Base-by-base conservation (phyloP, 2,329 filamentous ascomycete genomes). In the Colletotrichum sp. region DNA sequence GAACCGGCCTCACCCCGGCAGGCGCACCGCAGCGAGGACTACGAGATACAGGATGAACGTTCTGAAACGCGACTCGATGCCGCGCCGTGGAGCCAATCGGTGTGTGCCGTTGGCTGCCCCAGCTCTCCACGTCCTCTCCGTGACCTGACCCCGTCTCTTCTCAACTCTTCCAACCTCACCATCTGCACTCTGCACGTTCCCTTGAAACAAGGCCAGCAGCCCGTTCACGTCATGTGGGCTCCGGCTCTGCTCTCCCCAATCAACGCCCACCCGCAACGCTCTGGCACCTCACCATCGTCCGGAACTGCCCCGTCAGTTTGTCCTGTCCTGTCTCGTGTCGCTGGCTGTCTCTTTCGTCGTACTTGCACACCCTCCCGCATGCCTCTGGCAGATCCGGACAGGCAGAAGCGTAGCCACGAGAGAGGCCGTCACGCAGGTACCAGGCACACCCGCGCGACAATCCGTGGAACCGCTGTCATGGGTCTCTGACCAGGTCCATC, bases 161-260 rank as follows among this genome's bases (percentile, higher is more conserved):
- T 70, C 18, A 26, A 69, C 55, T 32, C 68, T 32, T 36, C 52
- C 30, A 63, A 63, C 59, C 28, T 30, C 66, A 39, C 59, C 59
- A 24, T 32, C 68, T 71, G 60, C 68, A 75, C 63, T 32, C 68
- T 71, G 60, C 68, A 75, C 63, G 67, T 75, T 57, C 69, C 63
- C 32, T 63, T 72, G 72, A 75, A 75, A 75, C 72, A 71, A 60
- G 72, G 55, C 69, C 69, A 66, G 39, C 28, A 66, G 34, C 49
- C 60, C 21, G 26, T 44, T 60, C 68, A 49, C 49, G 60, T 75
- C 36, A 26, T 71, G 44, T 36, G 34, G 49, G 60, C 34, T 32
- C 5, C 15, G 28, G 59, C 59, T 63, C 59, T 63, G 28, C 36
- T 49, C 30, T 63, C 28, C 24, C 32, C 63, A 18, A 49, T 52